phyloP scores from a whole-genome alignment of 1,284 basidiomycete species.

The Trichosporon faecale region DNA sequence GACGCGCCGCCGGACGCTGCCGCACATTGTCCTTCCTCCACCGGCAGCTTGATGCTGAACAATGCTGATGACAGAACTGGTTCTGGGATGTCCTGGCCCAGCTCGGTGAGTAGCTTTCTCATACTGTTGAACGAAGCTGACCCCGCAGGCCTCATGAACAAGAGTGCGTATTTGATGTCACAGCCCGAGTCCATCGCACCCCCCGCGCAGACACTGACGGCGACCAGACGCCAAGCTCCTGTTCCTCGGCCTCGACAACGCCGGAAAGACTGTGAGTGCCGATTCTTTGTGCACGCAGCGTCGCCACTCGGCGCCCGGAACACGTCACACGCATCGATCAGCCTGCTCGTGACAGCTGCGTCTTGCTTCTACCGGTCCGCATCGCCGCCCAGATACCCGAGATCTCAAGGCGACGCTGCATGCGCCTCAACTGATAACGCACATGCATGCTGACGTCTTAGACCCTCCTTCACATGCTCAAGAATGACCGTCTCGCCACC shows the following conservation, averaged over 20 bases:
- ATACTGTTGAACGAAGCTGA: conserved; percentile 1
- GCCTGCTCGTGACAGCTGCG: neutral
- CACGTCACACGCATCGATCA: neutral
- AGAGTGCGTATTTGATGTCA: conserved; percentile 60
- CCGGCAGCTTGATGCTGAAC: neutral
- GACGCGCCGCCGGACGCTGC: neutral
- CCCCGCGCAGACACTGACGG: neutral
- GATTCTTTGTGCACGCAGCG: neutral
- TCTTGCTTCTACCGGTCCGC: neutral
- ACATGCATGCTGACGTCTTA: conserved; percentile 47
- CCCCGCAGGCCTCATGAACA: conserved; percentile 80
- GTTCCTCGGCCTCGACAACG: conserved; percentile 98
- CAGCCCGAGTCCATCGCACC: neutral
- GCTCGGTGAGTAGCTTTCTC: conserved; percentile 64
- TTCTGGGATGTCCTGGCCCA: conserved; percentile 90
- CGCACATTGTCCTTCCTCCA: neutral
- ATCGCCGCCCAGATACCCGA: neutral
- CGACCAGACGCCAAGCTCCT: conserved; percentile 80
- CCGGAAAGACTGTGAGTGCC: conserved; percentile 88
- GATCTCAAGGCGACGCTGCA: neutral
- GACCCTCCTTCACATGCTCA: conserved; percentile 99
- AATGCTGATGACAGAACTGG: conserved; percentile 61
- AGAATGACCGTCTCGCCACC: conserved; percentile 97
- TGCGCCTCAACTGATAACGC: neutral
- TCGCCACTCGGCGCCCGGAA: neutral